phyloP scores from a whole-genome alignment of 768 basidiomycete species.

The Holtermanniella nyarrowii region DNA sequence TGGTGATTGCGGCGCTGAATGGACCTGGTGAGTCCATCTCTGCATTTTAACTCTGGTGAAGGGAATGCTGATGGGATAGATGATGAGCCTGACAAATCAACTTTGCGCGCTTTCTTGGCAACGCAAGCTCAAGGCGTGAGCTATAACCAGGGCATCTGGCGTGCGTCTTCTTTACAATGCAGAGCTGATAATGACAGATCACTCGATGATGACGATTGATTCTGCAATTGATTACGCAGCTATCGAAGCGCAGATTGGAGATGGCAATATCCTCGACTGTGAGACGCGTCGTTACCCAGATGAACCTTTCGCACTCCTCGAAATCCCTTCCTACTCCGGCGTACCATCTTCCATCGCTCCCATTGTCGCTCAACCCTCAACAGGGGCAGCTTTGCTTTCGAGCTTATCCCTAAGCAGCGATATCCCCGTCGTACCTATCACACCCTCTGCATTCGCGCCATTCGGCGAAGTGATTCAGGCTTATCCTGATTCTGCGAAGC shows the following conservation, averaged over 20 bases:
- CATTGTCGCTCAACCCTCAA: slow-evolving; percentile 6
- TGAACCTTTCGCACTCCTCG: slow-evolving; percentile 4
- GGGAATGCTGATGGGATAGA: slow-evolving; percentile 39
- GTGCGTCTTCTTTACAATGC: slow-evolving; percentile 48
- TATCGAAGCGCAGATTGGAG: slow-evolving; percentile 13
- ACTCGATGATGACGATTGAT: slow-evolving; percentile 25
- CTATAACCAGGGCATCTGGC: slow-evolving; percentile 78
- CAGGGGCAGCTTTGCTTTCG: slow-evolving; percentile 5
- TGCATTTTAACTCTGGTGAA: background rate
- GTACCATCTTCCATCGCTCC: slow-evolving; percentile 2
- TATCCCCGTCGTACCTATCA: slow-evolving; percentile 49
- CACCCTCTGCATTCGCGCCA: slow-evolving; percentile 67
- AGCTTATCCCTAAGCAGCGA: slow-evolving; percentile 1
- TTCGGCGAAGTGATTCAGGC: slow-evolving; percentile 87
- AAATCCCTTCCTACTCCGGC: slow-evolving; percentile 16
- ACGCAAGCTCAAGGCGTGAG: slow-evolving; percentile 71
- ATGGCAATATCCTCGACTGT: slow-evolving; percentile 13
- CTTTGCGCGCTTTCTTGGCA: slow-evolving; percentile 71
- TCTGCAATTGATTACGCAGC: slow-evolving; percentile 11
- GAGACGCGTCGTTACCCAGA: slow-evolving; percentile 1
- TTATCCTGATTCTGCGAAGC: slow-evolving; percentile 55
- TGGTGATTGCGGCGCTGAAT: slow-evolving; percentile 79
- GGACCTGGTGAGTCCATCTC: slow-evolving; percentile 42
- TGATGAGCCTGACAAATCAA: slow-evolving; percentile 65
- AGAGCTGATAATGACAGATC: slow-evolving; percentile 13